Evolutionary conservation across 176 grass and related monocot genomes (phyloP), one percentile per base, ranked within the genome.

Genomic region (Rhipidocladum racemiflorum): DNA sequence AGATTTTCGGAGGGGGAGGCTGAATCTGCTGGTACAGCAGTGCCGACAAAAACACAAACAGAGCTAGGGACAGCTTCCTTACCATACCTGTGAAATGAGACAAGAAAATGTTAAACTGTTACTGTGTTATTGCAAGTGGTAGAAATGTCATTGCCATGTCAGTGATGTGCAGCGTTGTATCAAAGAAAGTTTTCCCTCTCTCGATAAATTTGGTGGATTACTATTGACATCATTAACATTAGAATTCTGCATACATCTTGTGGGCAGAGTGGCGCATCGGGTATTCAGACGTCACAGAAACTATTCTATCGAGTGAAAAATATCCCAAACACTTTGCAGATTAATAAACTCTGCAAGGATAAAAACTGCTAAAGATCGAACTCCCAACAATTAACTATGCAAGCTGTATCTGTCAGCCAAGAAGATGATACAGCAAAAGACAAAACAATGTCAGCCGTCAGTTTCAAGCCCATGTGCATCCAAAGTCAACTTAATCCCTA

Each of bases 1-100:
- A 72, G 66, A 92, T 89, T 50, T 36, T 92, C 0, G 83, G 68
- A 25, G 83, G 83, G 0, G 77, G 82, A 7, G 90, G 86, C 64
- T 83, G 92, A 55, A 92, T 68, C 61, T 85, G 75, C 53, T 76
- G 56, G 89, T 92, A 94, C 44, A 85, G 13, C 48, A 92, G 66
- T 13, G 77, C 90, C 23, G 77, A 44, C 38, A 89, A 20, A 30
- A 75, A 64, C 40, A 87, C 73, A 8, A 89, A 51, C 44, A 90
- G 18, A 24, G 86, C 48, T 13, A 88, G 14, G 4, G 62, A 36
- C 20, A 97, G 20, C 27, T 86, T 92, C 57, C 51, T 83, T n/a
- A 70, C 32, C 67, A 61, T 75, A 8, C 90, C 90, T 94, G 84
- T 40, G 70, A 76, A 75, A 17, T 44, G 18, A 59, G 17, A 49